Evolutionary conservation across 75 land plant species (phyloP), one percentile per base, ranked within the genome.

Genomic region (Ceratopteris richardii): DNA sequence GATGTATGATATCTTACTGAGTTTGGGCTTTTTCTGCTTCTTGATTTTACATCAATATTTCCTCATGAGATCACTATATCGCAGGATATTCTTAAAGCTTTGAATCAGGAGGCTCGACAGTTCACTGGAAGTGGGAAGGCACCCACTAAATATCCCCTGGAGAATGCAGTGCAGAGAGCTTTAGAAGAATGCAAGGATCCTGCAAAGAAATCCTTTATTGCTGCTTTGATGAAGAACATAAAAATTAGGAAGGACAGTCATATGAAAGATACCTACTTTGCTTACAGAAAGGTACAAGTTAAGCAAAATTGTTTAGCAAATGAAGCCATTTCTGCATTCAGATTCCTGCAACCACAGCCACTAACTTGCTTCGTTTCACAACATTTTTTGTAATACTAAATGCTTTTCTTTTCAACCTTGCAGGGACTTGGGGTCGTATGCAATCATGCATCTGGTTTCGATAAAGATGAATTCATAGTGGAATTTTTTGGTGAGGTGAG

Each of bases 401-500:
- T n/a, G n/a, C n/a, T n/a, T n/a, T n/a, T n/a, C n/a, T n/a, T n/a
- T n/a, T n/a, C n/a, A n/a, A n/a, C n/a, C n/a, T 21, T 31, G 52
- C 73, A 95, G 99, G 99, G 99, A 17, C 88, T 95, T 59, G 99
- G 99, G 42, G 99, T 95, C 41, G 86, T 95, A 73, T 95, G 99
- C 72, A 90, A 95, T 77, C 93, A 87, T 63, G 62, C 71, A 29
- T 84, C 73, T 14, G 99, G 99, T 39, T 86, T 95, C 57, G 65
- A 72, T 40, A 66, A 70, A 44, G 97, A 88, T 60, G 99, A 95
- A 58, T 95, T 95, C 77, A 87, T 95, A 44, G 99, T 95, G 23
- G 99, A 95, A 72, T 95, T 95, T 69, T 64, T 95, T 63, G 99
- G 99, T 39, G 99, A 95, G 93, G 99, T 95, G 75, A 40, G 47